Evolutionary conservation across 179 eudicot species (phyloP), one percentile per base, ranked within the genome.

Genomic region (Beta lomatogona): DNA sequence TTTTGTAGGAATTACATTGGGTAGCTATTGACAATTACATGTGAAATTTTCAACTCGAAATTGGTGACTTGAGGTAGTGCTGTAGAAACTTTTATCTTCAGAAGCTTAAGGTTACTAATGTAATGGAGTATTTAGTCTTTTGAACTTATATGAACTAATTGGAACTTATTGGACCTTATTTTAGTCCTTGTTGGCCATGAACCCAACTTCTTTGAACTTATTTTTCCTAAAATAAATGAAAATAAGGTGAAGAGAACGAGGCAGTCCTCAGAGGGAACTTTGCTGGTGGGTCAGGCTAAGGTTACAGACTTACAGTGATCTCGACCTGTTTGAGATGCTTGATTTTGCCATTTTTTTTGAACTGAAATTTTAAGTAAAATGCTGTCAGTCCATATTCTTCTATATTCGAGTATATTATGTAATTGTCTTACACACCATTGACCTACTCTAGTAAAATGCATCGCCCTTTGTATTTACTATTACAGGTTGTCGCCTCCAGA

Each of bases 401-500:
- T 9, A 48, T 48, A 48, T 48, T 0, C 22, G n/a, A 78, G 53
- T 19, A 67, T 18, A 36, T 18, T 52, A 54, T 54, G 64, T 53
- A 45, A 54, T 73, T 11, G 15, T 54, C 14, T 22, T 22, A 54
- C 41, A 12, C n/a, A 73, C 53, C 16, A 14, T 54, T 31, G 25
- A 55, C 15, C 55, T 54, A 54, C 44, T 53, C 28, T 60, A 31
- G 18, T 61, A 19, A 54, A 57, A 22, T 50, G 10, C 12, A 12
- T 28, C 76, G 64, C 65, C 61, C 44, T 79, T 82, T 80, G 72
- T 60, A 76, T 54, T 84, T 81, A 67, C 71, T 78, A 46, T 70
- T 75, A 36, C 84, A 94, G 98, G 94, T 79, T 94, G 84, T 92
- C 96, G 9, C 77, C 91, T 57, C 83, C 94, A 53, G 98, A 94